These are phyloP conservation scores for Sordariomycetes sp. DNA, from an alignment of 2,329 filamentous ascomycete genomes.

Conservation along the genomic window DNA sequence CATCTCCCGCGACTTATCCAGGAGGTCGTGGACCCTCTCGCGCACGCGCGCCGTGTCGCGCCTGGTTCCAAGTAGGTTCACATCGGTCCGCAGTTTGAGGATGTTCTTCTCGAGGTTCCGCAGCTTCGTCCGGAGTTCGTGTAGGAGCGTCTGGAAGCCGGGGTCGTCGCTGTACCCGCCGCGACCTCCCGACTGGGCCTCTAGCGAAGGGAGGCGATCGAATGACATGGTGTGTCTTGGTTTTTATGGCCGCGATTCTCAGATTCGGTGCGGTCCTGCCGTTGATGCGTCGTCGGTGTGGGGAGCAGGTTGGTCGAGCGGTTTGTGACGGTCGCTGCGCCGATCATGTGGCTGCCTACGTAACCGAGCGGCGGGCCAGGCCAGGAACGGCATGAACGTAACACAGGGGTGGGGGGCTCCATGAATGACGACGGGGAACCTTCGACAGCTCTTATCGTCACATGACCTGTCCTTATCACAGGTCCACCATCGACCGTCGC, in stretches of 20 bases:
- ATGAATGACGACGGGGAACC: background rate
- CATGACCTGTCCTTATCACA: constrained; percentile 5
- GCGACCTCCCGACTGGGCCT: background rate
- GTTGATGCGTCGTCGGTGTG: background rate
- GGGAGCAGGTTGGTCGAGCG: background rate
- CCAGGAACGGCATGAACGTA: background rate
- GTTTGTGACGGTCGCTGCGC: background rate
- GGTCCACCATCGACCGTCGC: background rate
- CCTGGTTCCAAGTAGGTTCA: constrained; percentile 75
- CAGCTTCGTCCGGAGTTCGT: constrained; percentile 73
- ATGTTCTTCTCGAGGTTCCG: constrained; percentile 85
- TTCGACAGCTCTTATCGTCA: constrained; percentile 1
- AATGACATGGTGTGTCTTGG: constrained; percentile 58
- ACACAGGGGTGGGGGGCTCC: background rate
- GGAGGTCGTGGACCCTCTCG: constrained; percentile 75
- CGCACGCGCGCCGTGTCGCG: constrained; percentile 84
- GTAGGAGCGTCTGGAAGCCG: constrained; percentile 73
- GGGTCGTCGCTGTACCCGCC: constrained; percentile 86
- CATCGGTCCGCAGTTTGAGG: constrained; percentile 69
- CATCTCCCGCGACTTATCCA: constrained; percentile 73
- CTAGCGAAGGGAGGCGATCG: constrained; percentile 66
- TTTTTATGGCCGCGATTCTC: background rate
- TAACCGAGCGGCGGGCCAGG: constrained; percentile 1
- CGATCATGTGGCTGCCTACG: constrained; percentile 3
- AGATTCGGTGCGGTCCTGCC: background rate